Conservation (phyloP, 805 yeast species). For the Sugiyamaella smithiae region DNA sequence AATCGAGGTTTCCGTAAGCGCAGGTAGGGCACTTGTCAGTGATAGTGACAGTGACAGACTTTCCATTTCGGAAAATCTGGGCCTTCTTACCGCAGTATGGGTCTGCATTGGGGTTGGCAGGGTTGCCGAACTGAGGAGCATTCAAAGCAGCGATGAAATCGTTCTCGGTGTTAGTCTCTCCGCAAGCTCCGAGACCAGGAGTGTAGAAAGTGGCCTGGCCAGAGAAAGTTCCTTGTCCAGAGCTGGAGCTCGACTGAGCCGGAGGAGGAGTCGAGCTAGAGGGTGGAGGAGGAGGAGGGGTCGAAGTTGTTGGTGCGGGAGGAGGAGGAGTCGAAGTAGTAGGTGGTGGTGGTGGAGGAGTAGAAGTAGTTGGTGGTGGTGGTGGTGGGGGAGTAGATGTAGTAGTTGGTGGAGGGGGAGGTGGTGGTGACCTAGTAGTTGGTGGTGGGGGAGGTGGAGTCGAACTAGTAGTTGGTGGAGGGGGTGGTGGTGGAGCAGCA, state of each 20-base stretch:
- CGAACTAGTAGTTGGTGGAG: too few relatives aligned
- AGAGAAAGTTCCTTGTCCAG: conserved; percentile 27
- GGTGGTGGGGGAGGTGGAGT: too few relatives aligned
- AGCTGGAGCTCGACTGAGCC: conserved; percentile 17
- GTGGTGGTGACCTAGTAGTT: conserved; percentile 12
- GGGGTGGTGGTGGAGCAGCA: conserved; percentile 17
- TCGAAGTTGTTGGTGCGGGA: conserved; percentile 18
- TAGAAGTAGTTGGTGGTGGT: conserved; percentile 5
- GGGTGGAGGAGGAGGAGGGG: conserved; percentile 16
- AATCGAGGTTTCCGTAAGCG: conserved; percentile 48
- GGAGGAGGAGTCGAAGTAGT: conserved; percentile 16
- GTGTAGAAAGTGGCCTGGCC: conserved; percentile 24
- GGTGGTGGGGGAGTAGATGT: conserved; percentile 16
- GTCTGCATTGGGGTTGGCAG: conserved; percentile 41
- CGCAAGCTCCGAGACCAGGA: conserved; percentile 51
- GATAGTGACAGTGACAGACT: conserved; percentile 54
- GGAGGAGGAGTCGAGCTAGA: conserved; percentile 17
- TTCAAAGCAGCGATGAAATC: conserved; percentile 52
- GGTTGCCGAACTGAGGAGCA: conserved; percentile 42
- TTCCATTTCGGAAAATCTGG: conserved; percentile 45
- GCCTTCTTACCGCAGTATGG: conserved; percentile 53
- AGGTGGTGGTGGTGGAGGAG: conserved; percentile 8
- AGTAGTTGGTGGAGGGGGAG: conserved; percentile 12
- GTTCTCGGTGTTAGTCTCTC: conserved; percentile 40
- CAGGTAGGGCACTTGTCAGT: conserved; percentile 60